phyloP scores from a whole-genome alignment of 73 alveolate genomes.

The Paramecium sexaurelia region DNA sequence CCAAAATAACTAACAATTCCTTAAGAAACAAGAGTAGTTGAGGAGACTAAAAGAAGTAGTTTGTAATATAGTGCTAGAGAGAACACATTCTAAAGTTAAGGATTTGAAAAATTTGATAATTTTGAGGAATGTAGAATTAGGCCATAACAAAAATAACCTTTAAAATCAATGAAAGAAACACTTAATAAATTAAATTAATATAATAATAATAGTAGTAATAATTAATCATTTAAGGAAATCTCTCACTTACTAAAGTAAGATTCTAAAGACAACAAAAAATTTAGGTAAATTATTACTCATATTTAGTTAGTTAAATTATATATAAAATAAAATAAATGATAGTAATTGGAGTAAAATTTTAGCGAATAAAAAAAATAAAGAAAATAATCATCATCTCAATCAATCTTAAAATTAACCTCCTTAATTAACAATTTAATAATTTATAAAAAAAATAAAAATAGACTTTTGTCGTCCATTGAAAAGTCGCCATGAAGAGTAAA shows the following conservation, averaged over 20 bases:
- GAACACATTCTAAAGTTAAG: background rate
- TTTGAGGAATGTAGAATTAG: background rate
- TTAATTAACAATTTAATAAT: background rate
- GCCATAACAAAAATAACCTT: background rate
- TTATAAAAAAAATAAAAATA: background rate
- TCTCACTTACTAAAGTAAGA: background rate
- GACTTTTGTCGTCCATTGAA: background rate
- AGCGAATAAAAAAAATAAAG: background rate
- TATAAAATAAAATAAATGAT: background rate
- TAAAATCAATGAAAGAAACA: constrained; percentile 1
- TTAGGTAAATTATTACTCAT: background rate
- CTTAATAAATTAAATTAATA: background rate
- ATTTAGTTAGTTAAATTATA: background rate
- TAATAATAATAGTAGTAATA: background rate
- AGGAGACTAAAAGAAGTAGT: background rate
- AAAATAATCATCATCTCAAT: background rate
- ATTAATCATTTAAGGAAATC: background rate
- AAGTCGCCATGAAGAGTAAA: background rate
- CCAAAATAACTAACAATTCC: constrained; percentile 28
- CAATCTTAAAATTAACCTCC: background rate
- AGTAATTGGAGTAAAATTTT: background rate
- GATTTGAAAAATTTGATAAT: background rate
- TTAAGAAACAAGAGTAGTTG: background rate
- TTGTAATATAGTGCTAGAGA: background rate
- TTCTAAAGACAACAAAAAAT: background rate